phyloP scores from a whole-genome alignment of 371 early-diverging fungal species.

The Mortierella sp. region DNA sequence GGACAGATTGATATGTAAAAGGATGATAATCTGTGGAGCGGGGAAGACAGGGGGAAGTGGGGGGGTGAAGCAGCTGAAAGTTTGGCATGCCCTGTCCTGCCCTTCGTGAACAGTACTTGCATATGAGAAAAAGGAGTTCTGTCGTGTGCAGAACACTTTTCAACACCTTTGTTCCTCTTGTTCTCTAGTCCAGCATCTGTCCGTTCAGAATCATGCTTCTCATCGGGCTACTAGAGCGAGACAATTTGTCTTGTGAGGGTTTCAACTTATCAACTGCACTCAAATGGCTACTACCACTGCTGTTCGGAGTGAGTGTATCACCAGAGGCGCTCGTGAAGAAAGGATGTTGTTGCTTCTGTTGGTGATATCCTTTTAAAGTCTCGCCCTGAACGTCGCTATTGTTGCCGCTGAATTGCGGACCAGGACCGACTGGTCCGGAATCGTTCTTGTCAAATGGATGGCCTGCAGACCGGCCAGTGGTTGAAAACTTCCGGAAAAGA shows the following conservation, averaged over 20 bases:
- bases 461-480: conserved; percentile 20
- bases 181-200: conserved; percentile 42
- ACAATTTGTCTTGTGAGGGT: conserved; percentile 31
- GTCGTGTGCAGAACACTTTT: too few species aligned
- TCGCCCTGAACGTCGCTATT: neutral
- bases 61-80: too few species aligned
- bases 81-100: too few species aligned
- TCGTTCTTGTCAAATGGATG: conserved; percentile 41
- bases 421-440: conserved; percentile 13
- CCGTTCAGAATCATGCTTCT: conserved; percentile 49
- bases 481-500: conserved; percentile 47
- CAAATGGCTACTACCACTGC: conserved; percentile 7
- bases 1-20: too few species aligned
- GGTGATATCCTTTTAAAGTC: neutral
- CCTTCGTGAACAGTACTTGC: too few species aligned
- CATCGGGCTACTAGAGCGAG: conserved; percentile 52
- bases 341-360: neutral
- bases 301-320: neutral
- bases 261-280: conserved; percentile 34
- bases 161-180: too few species aligned
- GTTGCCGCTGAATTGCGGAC: conserved; percentile 15
- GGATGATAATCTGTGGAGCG: too few species aligned
- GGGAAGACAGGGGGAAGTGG: too few species aligned
- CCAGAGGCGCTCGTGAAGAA: neutral
- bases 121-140: too few species aligned